phyloP scores from a whole-genome alignment of 2,329 filamentous ascomycete genomes.

The Xylaria multiplex region DNA sequence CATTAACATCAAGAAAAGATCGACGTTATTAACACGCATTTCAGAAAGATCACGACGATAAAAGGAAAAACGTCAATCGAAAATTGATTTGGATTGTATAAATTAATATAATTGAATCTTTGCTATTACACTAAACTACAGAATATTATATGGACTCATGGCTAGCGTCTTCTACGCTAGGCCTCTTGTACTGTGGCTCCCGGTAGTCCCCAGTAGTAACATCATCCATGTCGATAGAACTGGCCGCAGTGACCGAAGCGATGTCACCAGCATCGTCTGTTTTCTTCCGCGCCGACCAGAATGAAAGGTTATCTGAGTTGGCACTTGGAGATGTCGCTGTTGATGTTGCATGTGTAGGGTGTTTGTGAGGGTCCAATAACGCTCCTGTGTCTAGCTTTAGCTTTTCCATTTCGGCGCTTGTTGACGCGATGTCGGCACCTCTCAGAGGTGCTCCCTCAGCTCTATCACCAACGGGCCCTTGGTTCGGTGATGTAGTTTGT shows the following conservation, averaged over 20 bases:
- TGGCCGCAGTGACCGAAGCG: conserved; percentile 43
- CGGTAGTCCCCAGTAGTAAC: not conserved
- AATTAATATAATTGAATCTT: not conserved
- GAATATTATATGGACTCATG: conserved; percentile 4
- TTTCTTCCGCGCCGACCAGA: conserved; percentile 43
- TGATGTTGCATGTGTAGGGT: conserved; percentile 8
- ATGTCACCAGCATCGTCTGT: conserved; percentile 36
- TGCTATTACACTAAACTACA: not conserved
- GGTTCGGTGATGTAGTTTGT: not conserved
- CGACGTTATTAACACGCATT: not conserved
- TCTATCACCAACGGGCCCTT: not conserved
- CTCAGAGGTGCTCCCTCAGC: not conserved
- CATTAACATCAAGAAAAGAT: not conserved
- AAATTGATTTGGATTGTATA: not conserved
- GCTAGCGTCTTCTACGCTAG: conserved; percentile 43
- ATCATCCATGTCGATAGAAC: conserved; percentile 38
- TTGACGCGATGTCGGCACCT: not conserved
- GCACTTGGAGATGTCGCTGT: conserved; percentile 39
- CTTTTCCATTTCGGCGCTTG: conserved; percentile 6
- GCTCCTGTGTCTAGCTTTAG: conserved; percentile 31
- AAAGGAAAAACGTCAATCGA: not conserved
- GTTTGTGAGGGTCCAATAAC: not conserved
- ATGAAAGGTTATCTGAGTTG: conserved; percentile 43
- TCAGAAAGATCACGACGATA: not conserved
- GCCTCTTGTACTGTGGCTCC: conserved; percentile 35